A percentile compares a stretch with the other conserved stretches of the same genome.
These are phyloP conservation scores for Pyrus communis DNA, from an alignment of 306 rosid genomes.

Conservation along the genomic window DNA sequence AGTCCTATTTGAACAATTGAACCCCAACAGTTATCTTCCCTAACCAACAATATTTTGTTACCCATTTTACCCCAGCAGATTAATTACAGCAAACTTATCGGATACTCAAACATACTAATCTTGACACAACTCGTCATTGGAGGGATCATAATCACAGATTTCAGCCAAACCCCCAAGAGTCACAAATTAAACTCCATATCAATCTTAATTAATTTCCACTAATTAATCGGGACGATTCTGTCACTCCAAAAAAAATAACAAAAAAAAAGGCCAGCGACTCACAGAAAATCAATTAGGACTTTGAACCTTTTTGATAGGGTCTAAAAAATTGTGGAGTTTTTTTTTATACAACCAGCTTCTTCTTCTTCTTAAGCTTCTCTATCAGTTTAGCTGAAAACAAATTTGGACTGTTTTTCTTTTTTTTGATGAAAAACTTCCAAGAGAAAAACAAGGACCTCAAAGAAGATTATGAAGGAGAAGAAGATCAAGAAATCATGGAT, in stretches of 20 bases:
- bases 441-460: background rate
- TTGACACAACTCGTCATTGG: background rate
- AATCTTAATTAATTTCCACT: background rate
- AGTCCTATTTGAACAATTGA: background rate
- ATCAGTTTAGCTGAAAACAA: background rate
- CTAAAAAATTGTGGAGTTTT: background rate
- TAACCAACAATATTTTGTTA: background rate
- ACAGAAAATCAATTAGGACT: background rate
- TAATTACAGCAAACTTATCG: background rate
- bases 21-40: background rate
- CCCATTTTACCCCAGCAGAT: background rate
- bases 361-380: no score
- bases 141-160: background rate
- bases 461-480: background rate
- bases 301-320: background rate
- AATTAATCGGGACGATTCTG: background rate
- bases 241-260: background rate
- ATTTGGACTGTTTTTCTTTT: background rate
- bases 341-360: background rate
- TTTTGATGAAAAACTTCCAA: background rate
- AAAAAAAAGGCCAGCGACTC: background rate
- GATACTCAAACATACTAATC: background rate
- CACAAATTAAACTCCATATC: background rate
- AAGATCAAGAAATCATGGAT: background rate
- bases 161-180: background rate